phyloP scores from a whole-genome alignment of 2,329 filamentous ascomycete species.

The Plenodomus lindquistii region DNA sequence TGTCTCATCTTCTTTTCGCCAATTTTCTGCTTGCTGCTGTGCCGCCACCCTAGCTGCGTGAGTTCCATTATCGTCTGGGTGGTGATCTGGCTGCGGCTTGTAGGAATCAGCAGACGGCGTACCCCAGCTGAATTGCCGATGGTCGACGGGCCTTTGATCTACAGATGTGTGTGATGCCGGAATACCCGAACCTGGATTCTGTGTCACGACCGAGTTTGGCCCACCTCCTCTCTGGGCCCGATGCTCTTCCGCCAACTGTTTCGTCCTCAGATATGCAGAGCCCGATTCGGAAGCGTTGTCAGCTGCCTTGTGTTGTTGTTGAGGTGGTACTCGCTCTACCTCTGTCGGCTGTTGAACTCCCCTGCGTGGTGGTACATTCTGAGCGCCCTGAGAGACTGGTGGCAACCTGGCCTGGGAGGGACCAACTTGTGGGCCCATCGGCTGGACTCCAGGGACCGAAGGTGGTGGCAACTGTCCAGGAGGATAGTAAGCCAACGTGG shows the following conservation, averaged over 20 bases:
- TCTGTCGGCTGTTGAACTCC: conserved; percentile 1
- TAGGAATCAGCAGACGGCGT: conserved; percentile 30
- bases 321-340: conserved; percentile 13
- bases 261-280: conserved; percentile 29
- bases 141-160: conserved; percentile 10
- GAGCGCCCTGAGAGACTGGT: conserved; percentile 13
- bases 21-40: conserved; percentile 16
- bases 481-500: conserved; percentile 17
- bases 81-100: conserved; percentile 19
- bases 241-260: conserved; percentile 26
- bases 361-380: conserved; percentile 16
- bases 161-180: conserved; percentile 1
- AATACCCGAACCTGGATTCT: conserved; percentile 4
- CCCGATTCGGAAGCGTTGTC: conserved; percentile 10
- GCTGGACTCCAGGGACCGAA: conserved; percentile 22
- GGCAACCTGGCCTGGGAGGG: conserved; percentile 16
- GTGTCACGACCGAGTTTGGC: conserved; percentile 9
- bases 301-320: conserved; percentile 8
- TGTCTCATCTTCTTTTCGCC: conserved; percentile 10
- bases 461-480: conserved; percentile 16
- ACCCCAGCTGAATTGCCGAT: conserved; percentile 11
- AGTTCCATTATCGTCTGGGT: conserved; percentile 15
- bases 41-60: conserved; percentile 18
- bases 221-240: conserved; percentile 10
- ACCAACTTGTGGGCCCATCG: conserved; percentile 13